Percentiles rank a stretch among this genome's conserved stretches.
Conservation (phyloP, 768 basidiomycete genomes). For the Leccinellum albellum region DNA sequence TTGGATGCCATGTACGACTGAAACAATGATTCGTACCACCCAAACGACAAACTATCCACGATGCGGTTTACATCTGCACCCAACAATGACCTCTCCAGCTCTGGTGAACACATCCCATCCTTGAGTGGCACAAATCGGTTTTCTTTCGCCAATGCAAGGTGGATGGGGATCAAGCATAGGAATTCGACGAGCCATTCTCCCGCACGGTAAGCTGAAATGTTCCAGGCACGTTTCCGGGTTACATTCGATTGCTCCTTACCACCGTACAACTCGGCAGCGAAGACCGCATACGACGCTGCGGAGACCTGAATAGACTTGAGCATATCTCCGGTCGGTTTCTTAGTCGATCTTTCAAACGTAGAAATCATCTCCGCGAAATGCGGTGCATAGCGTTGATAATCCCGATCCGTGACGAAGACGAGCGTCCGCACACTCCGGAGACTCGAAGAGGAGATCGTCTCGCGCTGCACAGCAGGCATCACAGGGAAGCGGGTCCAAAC, state of each 20-base stretch:
- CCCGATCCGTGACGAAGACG: conserved; percentile 41
- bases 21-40: conserved; percentile 65
- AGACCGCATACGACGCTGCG: conserved; percentile 28
- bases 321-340: conserved; percentile 48
- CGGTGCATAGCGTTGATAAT: conserved; percentile 32
- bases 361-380: conserved; percentile 46
- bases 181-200: conserved; percentile 65
- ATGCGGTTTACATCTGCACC: conserved; percentile 59
- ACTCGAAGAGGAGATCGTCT: conserved; percentile 37
- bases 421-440: conserved; percentile 35
- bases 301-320: conserved; percentile 38
- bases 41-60: conserved; percentile 52
- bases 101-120: conserved; percentile 50
- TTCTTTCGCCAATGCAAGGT: conserved; percentile 55
- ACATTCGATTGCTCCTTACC: not conserved
- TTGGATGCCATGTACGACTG: conserved; percentile 59
- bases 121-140: conserved; percentile 61
- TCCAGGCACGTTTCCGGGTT: conserved; percentile 15
- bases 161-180: conserved; percentile 61
- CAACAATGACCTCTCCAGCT: conserved; percentile 49
- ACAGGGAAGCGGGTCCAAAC: conserved; percentile 64
- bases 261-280: conserved; percentile 17
- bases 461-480: conserved; percentile 46
- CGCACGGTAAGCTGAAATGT: conserved; percentile 38
- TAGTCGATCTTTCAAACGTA: conserved; percentile 45